Evolutionary conservation across 2,329 filamentous ascomycete species (phyloP).

Genomic region (Plenodomus tracheiphilus): DNA sequence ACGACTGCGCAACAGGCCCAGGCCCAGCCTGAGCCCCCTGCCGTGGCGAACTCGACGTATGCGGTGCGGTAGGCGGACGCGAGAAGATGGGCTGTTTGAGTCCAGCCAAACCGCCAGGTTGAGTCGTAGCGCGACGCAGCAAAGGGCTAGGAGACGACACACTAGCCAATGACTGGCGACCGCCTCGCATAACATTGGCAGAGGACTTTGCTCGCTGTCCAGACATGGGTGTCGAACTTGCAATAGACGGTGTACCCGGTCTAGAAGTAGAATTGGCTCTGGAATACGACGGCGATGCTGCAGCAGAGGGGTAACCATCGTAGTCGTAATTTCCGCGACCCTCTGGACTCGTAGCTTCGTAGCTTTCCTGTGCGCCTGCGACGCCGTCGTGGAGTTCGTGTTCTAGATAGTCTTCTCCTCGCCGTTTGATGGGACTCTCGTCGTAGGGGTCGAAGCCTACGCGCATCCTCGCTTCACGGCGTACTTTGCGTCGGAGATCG

Average conservation of each 20-base stretch:
- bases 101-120: slow-evolving; percentile 16
- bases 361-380: not conserved
- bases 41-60: slow-evolving; percentile 24
- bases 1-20: slow-evolving; percentile 3
- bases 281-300: slow-evolving; percentile 13
- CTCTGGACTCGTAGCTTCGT: slow-evolving; percentile 2
- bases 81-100: slow-evolving; percentile 28
- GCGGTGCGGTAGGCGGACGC: slow-evolving; percentile 24
- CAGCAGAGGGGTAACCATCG: slow-evolving; percentile 31
- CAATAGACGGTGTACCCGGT: slow-evolving; percentile 18
- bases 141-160: slow-evolving; percentile 39
- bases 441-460: slow-evolving; percentile 75
- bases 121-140: slow-evolving; percentile 37
- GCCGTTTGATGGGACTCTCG: slow-evolving; percentile 68
- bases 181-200: slow-evolving; percentile 16
- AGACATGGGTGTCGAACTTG: slow-evolving; percentile 14
- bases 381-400: slow-evolving; percentile 30
- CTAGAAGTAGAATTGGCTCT: slow-evolving; percentile 5
- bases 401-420: slow-evolving; percentile 68
- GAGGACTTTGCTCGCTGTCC: slow-evolving; percentile 12
- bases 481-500: slow-evolving; percentile 61
- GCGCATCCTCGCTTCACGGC: slow-evolving; percentile 62
- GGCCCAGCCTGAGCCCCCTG: slow-evolving; percentile 4
- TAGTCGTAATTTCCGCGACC: slow-evolving; percentile 29
- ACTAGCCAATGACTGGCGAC: slow-evolving; percentile 9